phyloP scores from a whole-genome alignment of 2,329 filamentous ascomycete genomes.

The Fusarium decemcellulare region DNA sequence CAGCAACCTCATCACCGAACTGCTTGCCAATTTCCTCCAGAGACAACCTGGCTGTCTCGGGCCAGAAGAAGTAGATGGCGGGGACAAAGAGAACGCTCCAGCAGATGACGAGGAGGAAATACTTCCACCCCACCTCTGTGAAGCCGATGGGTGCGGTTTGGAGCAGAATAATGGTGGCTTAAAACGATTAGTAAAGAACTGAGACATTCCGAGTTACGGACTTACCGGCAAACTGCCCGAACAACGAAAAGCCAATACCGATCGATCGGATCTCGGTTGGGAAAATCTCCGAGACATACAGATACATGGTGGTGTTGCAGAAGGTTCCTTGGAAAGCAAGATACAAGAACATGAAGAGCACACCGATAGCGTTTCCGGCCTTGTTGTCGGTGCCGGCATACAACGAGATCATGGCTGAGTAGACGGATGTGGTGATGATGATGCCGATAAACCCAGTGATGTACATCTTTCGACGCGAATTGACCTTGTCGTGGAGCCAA shows the following conservation, averaged over 20 bases:
- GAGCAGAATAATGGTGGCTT: constrained; percentile 60
- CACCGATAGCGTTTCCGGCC: constrained; percentile 56
- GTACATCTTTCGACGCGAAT: constrained; percentile 62
- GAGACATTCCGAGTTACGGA: accelerated
- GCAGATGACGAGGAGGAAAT: constrained; percentile 62
- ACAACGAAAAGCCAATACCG: constrained; percentile 65
- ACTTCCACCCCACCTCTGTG: constrained; percentile 63
- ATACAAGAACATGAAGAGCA: constrained; percentile 62
- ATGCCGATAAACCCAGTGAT: constrained; percentile 58
- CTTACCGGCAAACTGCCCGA: constrained; percentile 62
- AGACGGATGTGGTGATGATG: constrained; percentile 51
- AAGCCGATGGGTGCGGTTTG: constrained; percentile 58
- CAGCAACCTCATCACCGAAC: constrained; percentile 65
- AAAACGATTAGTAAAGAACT: background rate
- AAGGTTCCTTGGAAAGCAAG: constrained; percentile 63
- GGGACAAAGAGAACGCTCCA: constrained; percentile 55
- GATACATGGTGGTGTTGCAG: constrained; percentile 58
- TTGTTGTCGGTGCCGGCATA: constrained; percentile 54
- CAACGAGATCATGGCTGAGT: constrained; percentile 55
- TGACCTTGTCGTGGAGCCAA: constrained; percentile 63
- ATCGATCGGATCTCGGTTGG: constrained; percentile 65
- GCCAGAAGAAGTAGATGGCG: constrained; percentile 51
- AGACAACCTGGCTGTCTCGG: constrained; percentile 51
- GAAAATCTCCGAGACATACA: constrained; percentile 56
- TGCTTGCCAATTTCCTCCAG: constrained; percentile 56